Evolutionary conservation across 352 stramenopile species (phyloP).

Genomic region (Pythium sp.): DNA sequence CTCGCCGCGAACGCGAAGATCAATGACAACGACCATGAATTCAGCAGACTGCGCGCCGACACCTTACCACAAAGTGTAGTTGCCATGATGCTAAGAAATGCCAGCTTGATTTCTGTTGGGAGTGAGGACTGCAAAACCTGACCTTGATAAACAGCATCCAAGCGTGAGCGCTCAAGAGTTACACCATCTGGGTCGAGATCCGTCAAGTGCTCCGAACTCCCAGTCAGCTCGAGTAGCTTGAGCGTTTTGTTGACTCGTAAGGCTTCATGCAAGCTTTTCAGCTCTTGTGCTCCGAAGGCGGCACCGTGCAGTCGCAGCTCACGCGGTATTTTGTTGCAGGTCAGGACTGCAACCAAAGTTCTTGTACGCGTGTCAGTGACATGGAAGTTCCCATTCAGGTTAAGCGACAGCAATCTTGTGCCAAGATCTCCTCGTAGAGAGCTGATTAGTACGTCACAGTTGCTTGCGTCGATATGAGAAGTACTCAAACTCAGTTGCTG

Average conservation of each 20-base stretch:
- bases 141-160: background rate
- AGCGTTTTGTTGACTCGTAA: background rate
- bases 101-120: background rate
- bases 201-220: background rate
- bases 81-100: background rate
- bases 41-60: background rate
- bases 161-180: background rate
- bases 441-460: background rate
- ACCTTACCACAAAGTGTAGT: background rate
- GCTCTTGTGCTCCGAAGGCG: background rate
- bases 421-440: background rate
- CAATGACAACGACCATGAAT: background rate
- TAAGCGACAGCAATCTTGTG: background rate
- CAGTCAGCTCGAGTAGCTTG: background rate
- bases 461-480: background rate
- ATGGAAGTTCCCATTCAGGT: background rate
- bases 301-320: background rate
- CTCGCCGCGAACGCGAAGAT: background rate
- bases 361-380: background rate
- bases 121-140: background rate
- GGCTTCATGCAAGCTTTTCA: background rate
- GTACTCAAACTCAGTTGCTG: background rate
- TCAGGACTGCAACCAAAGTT: background rate
- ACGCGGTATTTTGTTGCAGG: background rate
- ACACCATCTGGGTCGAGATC: background rate